Evolutionary conservation across 805 yeast species (phyloP).

Genomic region (Kurtzmaniella cleridarum): DNA sequence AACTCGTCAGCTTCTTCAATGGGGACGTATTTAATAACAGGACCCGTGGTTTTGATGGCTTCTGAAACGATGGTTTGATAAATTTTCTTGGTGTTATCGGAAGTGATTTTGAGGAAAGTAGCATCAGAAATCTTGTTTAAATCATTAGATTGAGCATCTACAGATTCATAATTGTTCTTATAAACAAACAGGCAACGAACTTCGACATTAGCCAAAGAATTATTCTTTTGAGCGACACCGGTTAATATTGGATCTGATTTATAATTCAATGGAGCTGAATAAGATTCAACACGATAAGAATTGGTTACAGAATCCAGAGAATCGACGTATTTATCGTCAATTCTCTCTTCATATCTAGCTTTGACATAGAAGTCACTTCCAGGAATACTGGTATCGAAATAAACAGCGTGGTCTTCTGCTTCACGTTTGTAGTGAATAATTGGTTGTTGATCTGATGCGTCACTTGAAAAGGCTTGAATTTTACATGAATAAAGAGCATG

Average conservation of each 20-base stretch:
- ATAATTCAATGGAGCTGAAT: conserved; percentile 57
- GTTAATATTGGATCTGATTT: conserved; percentile 40
- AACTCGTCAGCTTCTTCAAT: conserved; percentile 77
- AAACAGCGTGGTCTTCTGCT: conserved; percentile 82
- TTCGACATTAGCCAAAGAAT: conserved; percentile 38
- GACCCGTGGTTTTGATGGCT: conserved; percentile 77
- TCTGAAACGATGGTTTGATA: conserved; percentile 68
- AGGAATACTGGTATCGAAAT: conserved; percentile 67
- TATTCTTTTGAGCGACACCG: conserved; percentile 31
- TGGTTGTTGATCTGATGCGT: conserved; percentile 28
- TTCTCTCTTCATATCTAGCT: conserved; percentile 59
- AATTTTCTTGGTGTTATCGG: conserved; percentile 70
- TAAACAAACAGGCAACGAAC: conserved; percentile 79
- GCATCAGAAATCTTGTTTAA: conserved; percentile 70
- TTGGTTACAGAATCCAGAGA: conserved; percentile 34
- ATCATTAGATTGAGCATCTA: conserved; percentile 35
- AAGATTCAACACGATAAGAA: conserved; percentile 69
- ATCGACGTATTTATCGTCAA: conserved; percentile 79
- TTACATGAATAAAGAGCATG: conserved; percentile 90
- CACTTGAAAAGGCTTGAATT: conserved; percentile 70
- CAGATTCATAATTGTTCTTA: conserved; percentile 42
- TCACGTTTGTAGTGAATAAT: conserved; percentile 77
- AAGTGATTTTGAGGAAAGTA: conserved; percentile 71
- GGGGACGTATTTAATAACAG: conserved; percentile 83
- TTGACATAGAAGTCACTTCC: conserved; percentile 37